Conservation (phyloP, 768 basidiomycete genomes). For the Pleurotus tuber-regium region DNA sequence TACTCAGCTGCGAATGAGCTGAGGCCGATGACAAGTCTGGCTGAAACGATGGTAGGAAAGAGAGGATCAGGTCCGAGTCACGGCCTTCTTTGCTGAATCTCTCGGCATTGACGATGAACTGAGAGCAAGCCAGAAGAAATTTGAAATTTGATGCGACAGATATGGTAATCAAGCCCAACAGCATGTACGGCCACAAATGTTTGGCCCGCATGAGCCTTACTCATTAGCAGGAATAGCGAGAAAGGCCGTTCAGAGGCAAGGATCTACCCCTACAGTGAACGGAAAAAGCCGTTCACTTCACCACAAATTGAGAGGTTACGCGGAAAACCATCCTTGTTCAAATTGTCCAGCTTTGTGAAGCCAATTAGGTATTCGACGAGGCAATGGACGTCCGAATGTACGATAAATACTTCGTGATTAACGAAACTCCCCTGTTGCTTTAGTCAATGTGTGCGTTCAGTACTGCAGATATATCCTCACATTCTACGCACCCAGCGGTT, state of each 20-base stretch:
- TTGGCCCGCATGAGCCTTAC: no score
- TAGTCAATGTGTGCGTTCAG: background rate
- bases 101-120: slow-evolving; percentile 29
- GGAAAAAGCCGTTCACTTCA: slow-evolving; percentile 66
- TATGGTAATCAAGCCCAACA: slow-evolving; percentile 71
- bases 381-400: slow-evolving; percentile 5
- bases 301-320: slow-evolving; percentile 57
- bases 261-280: slow-evolving; percentile 53
- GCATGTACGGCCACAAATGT: slow-evolving; percentile 65
- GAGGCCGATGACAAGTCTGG: slow-evolving; percentile 40
- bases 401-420: slow-evolving; percentile 33
- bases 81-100: background rate
- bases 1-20: slow-evolving; percentile 40
- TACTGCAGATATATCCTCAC: background rate
- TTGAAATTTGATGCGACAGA: slow-evolving; percentile 61
- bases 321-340: slow-evolving; percentile 52
- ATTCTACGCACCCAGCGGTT: no score
- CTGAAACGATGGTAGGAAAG: slow-evolving; percentile 41
- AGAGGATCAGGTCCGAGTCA: slow-evolving; percentile 17
- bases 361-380: slow-evolving; percentile 48
- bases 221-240: no score
- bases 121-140: slow-evolving; percentile 58
- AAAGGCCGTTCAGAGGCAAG: slow-evolving; percentile 54
- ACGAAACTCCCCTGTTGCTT: slow-evolving; percentile 50
- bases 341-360: slow-evolving; percentile 54